Evolutionary conservation across 768 basidiomycete genomes (phyloP), one percentile per base, ranked within the genome.

Genomic region (Suillus subluteus): DNA sequence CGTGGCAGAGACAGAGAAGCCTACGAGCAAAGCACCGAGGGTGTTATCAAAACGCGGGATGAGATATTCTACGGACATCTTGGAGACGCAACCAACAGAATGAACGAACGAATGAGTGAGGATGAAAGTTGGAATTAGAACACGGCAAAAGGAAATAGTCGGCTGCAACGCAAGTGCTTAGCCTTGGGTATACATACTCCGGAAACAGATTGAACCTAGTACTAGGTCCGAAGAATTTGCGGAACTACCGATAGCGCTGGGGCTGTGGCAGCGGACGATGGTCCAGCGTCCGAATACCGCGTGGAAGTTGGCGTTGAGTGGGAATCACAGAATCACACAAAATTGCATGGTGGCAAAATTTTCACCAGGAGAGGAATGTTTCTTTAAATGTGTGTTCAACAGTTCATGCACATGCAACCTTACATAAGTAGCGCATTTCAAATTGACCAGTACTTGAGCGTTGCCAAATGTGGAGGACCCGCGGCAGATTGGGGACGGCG

Each of bases 1-100:
- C 81, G 74, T 58, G 48, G 74, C 71, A n/a, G 89, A 84, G 48
- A 81, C 75, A 1, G 83, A 81, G 67, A 88, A 88, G 40, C 89
- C 89, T 56, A 88, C 72, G 68, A 89, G 83, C 54, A 85, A 75
- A 21, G 88, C 88, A 43, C 89, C 89, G 18, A 90, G 81, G 1
- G 89, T 89, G 70, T 79, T 82, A 72, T 80, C 74, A 62, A 84
- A 70, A 48, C 54, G 73, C 16, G 69, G 55, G 59, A 58, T 12
- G 35, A 44, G 1, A 16, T 26, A 21, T 13, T n/a, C 30, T 43
- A 26, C 12, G n/a, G 13, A 8, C 77, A 78, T 76, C 37, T 64
- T 46, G 64, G 58, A 62, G 30, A 50, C n/a, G 6, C 4, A 9
- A 48, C 4, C 16, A 38, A 43, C 40, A 46, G 35, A 44, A 48